Evolutionary conservation across 2,329 filamentous ascomycete genomes (phyloP).

Genomic region (Colletotrichum nymphaeae): DNA sequence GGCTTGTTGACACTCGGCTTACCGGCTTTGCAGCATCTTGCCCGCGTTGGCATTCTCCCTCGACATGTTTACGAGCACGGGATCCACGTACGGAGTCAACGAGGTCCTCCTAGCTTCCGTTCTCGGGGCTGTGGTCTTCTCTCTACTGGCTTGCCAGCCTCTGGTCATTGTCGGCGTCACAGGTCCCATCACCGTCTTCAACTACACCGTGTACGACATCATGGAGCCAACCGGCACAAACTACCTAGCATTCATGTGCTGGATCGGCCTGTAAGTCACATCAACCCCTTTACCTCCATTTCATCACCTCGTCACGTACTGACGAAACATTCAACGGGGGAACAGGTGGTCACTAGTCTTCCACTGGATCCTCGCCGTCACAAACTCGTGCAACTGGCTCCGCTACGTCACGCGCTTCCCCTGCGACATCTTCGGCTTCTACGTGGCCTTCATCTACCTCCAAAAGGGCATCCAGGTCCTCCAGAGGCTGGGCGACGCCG

Average conservation of each 20-base stretch:
- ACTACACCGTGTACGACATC: slow-evolving; percentile 94
- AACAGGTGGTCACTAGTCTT: slow-evolving; percentile 82
- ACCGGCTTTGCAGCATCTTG: slow-evolving; percentile 71
- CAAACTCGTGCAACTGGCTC: slow-evolving; percentile 89
- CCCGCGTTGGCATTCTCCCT: slow-evolving; percentile 90
- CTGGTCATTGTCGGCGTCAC: slow-evolving; percentile 93
- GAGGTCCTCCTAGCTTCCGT: slow-evolving; percentile 91
- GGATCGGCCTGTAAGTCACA: slow-evolving; percentile 78
- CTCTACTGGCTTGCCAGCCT: slow-evolving; percentile 83
- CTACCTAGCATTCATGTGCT: slow-evolving; percentile 91
- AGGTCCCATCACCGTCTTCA: slow-evolving; percentile 93
- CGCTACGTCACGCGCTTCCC: slow-evolving; percentile 91
- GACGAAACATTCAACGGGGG: background rate
- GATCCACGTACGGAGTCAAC: slow-evolving; percentile 88
- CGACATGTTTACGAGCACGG: slow-evolving; percentile 92
- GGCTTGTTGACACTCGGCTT: slow-evolving; percentile 1
- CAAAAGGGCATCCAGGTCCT: slow-evolving; percentile 92
- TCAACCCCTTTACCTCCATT: too few relatives aligned
- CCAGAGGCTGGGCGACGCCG: slow-evolving; percentile 75
- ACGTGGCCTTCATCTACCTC: slow-evolving; percentile 91
- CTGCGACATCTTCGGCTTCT: slow-evolving; percentile 94
- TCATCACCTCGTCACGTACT: background rate
- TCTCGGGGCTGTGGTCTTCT: slow-evolving; percentile 83
- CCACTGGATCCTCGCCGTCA: slow-evolving; percentile 85
- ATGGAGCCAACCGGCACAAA: slow-evolving; percentile 81